Percentiles rank a stretch among this genome's conserved stretches.
Evolutionary conservation across 441 rosid genomes (phyloP).

Genomic region (Mallotus japonicus): DNA sequence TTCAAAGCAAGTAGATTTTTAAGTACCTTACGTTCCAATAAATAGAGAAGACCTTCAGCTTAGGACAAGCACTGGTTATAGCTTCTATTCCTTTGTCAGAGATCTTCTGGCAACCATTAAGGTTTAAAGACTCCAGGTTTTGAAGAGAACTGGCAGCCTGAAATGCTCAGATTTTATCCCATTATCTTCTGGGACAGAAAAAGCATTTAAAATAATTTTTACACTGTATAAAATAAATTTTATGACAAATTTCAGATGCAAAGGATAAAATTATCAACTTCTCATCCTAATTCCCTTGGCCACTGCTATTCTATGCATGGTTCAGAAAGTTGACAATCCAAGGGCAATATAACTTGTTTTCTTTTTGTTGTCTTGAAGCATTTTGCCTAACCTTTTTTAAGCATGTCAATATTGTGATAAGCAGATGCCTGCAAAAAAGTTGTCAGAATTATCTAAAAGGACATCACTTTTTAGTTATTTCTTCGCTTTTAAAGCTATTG

Average conservation of each 20-base stretch:
- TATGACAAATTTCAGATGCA: not conserved
- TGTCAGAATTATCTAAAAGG: not conserved
- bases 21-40: conserved; percentile 93
- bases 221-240: not conserved
- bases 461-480: not conserved
- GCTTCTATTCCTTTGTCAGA: conserved; percentile 84
- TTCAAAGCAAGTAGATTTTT: conserved; percentile 16
- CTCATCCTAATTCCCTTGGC: not conserved
- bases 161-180: conserved; percentile 24
- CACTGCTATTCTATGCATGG: not conserved
- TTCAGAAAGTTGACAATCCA: not conserved
- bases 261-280: not conserved
- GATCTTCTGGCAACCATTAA: conserved; percentile 94
- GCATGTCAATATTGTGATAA: conserved; percentile 5
- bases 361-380: not conserved
- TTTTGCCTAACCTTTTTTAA: conserved; percentile 2
- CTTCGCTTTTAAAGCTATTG: not conserved
- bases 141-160: conserved; percentile 58
- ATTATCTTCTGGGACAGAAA: not conserved
- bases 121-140: conserved; percentile 66
- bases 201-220: not conserved
- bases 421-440: not conserved
- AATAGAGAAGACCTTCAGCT: conserved; percentile 65
- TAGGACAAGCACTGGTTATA: conserved; percentile 59
- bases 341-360: not conserved